phyloP scores from a whole-genome alignment of 495 filamentous ascomycete genomes.

The Recurvomyces mirabilis region DNA sequence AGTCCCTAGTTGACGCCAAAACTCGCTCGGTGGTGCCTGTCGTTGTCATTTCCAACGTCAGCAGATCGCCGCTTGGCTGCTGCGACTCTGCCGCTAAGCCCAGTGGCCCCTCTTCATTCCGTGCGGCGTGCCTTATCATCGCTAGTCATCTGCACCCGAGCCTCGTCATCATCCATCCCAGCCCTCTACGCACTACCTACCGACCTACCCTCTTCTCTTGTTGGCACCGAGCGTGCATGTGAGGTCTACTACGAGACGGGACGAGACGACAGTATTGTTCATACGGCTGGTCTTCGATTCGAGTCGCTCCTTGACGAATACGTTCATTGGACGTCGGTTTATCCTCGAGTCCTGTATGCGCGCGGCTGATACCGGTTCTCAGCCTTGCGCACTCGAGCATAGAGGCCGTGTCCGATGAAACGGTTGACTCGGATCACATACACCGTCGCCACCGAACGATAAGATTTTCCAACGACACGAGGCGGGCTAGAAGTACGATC shows the following conservation, averaged over 20 bases:
- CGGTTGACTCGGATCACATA: too few species aligned
- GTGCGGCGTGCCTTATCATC: conserved; percentile 12
- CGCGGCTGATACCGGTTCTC: not conserved
- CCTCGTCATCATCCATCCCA: conserved; percentile 11
- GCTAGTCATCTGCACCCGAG: conserved; percentile 12
- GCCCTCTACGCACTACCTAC: too few species aligned
- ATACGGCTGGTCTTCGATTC: conserved; percentile 13
- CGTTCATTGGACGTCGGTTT: not conserved
- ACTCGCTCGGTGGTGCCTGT: too few species aligned
- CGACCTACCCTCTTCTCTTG: too few species aligned
- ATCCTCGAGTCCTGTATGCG: not conserved
- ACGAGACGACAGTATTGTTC: conserved; percentile 1
- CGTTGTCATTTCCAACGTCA: not conserved
- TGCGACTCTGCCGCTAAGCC: conserved; percentile 4
- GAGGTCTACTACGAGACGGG: not conserved
- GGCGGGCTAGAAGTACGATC: too few species aligned
- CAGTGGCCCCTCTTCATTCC: not conserved
- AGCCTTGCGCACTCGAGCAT: conserved; percentile 3
- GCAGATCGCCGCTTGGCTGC: conserved; percentile 2
- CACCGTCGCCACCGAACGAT: too few species aligned
- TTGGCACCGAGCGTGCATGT: conserved; percentile 2
- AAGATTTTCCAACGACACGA: too few species aligned
- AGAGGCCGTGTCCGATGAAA: too few species aligned
- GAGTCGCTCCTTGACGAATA: conserved; percentile 16
- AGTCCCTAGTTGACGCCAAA: too few species aligned